These are phyloP conservation scores for Triticum monococcum DNA, from an alignment of 176 grass and related monocot species.

Conservation along the genomic window DNA sequence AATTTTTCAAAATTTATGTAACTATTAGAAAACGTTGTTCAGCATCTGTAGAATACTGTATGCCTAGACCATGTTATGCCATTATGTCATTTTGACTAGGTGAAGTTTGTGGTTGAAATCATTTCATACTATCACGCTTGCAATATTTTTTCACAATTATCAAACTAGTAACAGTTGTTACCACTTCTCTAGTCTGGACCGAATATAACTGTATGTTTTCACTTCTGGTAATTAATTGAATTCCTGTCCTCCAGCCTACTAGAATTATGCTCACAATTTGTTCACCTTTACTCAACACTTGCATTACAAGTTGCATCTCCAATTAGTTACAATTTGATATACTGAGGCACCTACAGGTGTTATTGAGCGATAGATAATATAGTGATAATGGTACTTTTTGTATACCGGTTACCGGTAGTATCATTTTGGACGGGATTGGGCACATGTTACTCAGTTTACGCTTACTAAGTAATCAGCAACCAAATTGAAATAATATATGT, in stretches of 20 bases:
- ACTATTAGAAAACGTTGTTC: background rate
- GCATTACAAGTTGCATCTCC: background rate
- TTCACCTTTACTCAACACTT: background rate
- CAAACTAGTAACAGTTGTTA: background rate
- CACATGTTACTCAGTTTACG: background rate
- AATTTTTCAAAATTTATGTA: slow-evolving; percentile 11
- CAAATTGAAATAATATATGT: background rate
- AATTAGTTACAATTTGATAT: background rate
- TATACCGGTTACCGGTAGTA: background rate
- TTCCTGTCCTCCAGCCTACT: background rate
- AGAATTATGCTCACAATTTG: slow-evolving; percentile 2
- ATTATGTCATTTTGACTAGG: slow-evolving; percentile 4
- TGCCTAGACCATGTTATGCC: background rate
- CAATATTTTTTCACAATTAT: slow-evolving; percentile 6
- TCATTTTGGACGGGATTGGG: background rate
- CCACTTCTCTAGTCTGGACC: background rate
- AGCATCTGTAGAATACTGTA: background rate
- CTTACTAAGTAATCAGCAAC: slow-evolving; percentile 11
- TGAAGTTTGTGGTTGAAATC: slow-evolving; percentile 10
- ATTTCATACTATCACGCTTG: background rate
- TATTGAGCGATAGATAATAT: slow-evolving; percentile 1
- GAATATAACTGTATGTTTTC: background rate
- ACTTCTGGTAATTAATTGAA: background rate
- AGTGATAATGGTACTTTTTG: background rate
- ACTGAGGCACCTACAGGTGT: background rate